A percentile compares a stretch with the other conserved stretches of the same genome.
Conservation (phyloP, 2,329 filamentous ascomycete genomes). For the Cladophialophora carrionii region DNA sequence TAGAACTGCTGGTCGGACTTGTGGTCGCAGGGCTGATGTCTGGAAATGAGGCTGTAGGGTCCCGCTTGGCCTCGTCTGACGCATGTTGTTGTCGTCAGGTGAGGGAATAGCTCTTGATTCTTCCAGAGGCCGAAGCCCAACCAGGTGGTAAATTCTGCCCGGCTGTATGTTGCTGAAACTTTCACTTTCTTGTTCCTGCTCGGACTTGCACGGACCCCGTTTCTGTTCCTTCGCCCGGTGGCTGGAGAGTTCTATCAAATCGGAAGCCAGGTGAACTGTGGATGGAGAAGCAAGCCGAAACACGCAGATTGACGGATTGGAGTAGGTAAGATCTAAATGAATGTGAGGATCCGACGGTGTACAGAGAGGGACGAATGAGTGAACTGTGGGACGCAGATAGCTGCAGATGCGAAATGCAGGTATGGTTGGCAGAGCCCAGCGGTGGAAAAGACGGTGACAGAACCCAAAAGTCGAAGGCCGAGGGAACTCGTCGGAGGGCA, state of each 20-base stretch:
- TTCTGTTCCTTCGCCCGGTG: neutral
- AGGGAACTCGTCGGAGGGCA: constrained; percentile 8
- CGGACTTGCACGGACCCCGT: neutral
- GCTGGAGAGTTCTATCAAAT: constrained; percentile 7
- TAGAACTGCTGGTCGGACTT: constrained; percentile 34
- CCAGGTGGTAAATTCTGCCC: neutral
- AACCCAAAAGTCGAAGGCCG: constrained; percentile 12
- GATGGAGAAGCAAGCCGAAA: constrained; percentile 15
- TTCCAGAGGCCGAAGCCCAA: neutral
- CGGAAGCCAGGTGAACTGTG: constrained; percentile 2
- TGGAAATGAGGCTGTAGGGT: constrained; percentile 36
- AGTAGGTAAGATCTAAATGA: constrained; percentile 18
- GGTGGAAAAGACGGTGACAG: constrained; percentile 18
- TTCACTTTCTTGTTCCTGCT: neutral
- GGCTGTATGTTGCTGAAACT: neutral
- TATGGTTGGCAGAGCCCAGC: constrained; percentile 19
- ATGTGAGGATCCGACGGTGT: constrained; percentile 13
- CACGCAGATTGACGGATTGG: constrained; percentile 14
- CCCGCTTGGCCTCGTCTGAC: constrained; percentile 32
- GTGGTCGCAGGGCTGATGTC: constrained; percentile 33
- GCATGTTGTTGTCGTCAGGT: constrained; percentile 36
- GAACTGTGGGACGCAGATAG: constrained; percentile 11
- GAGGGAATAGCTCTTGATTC: constrained; percentile 13
- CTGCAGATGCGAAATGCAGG: constrained; percentile 17
- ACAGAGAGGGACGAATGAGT: constrained; percentile 23